Evolutionary conservation across 2,329 filamentous ascomycete genomes (phyloP), one percentile per base, ranked within the genome.

Genomic region (Phialophora chinensis): DNA sequence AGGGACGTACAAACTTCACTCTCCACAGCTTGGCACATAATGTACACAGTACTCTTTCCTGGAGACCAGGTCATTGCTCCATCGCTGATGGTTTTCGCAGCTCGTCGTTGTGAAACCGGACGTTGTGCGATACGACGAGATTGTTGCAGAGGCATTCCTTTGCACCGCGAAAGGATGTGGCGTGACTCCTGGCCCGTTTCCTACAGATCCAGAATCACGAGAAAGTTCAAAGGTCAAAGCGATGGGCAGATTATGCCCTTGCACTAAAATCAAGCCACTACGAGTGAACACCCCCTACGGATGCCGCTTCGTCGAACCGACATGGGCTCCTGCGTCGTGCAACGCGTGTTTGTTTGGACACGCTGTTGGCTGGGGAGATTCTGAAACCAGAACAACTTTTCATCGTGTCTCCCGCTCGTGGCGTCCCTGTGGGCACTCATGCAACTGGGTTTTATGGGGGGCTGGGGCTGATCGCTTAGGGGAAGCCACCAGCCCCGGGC

Each of bases 391-490:
- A 52, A 12, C 23, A 27, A 52, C 11, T 2, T 52, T 23, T 52
- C 27, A 14, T 3, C 49, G 49, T 23, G 17, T 44, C 38, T 44
- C 38, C 38, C 38, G 38, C 38, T 11, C 38, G 38, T n/a, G 38
- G 38, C 38, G 17, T 42, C 14, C 6, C 38, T 17, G 38, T 44
- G 38, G 38, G 38, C 38, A 29, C 49, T 23, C n/a, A 52, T 23
- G 20, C 49, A 29, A n/a, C 11, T 8, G 25, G 53, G 10, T 14
- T 35, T 11, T 33, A 35, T 20, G 53, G 53, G 14, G 53, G 53
- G n/a, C 29, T 55, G 53, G 53, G 29, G 29, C 53, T 31, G 42
- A 6, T 61, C 59, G 59, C 59, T 53, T 61, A 53, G 27, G 6
- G 20, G 29, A 38, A 44, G 33, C 55, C 31, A 58, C 59, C 47